Conservation (phyloP, 2,329 filamentous ascomycete species). For the Juglanconis oblonga region DNA sequence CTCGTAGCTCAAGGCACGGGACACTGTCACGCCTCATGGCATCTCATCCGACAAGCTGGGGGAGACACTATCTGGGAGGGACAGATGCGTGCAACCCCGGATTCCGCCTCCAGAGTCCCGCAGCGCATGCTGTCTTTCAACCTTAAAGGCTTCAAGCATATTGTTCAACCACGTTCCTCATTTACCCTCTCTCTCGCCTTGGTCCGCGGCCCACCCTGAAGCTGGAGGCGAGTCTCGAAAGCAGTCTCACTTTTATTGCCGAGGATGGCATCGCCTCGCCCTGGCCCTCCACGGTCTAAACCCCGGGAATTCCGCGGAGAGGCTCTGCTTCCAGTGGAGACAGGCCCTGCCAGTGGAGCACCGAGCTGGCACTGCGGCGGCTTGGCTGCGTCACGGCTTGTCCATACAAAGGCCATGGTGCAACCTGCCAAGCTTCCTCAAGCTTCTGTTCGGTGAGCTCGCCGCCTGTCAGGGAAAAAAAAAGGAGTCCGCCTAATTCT, state of each 20-base stretch:
- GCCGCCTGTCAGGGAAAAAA: not conserved
- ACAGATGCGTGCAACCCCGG: not conserved
- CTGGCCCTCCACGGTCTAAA: not conserved
- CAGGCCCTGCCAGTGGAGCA: not conserved
- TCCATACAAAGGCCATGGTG: not conserved
- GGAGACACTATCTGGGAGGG: too few relatives aligned
- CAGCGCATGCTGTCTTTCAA: not conserved
- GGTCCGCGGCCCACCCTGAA: not conserved
- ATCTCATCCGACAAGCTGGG: too few relatives aligned
- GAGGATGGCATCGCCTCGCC: not conserved
- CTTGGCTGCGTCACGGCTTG: not conserved
- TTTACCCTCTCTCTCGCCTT: not conserved
- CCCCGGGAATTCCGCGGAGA: not conserved
- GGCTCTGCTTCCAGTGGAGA: not conserved
- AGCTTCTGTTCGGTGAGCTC: not conserved
- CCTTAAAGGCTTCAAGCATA: not conserved
- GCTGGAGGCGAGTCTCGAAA: constrained; percentile 2
- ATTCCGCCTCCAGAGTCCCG: not conserved
- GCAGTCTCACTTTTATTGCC: not conserved
- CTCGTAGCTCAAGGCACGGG: too few relatives aligned
- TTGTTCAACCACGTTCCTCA: not conserved
- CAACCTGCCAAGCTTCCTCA: not conserved
- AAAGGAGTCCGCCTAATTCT: not conserved
- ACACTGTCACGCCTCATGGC: too few relatives aligned
- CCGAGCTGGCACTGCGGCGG: not conserved